phyloP scores from a whole-genome alignment of 2,329 filamentous ascomycete species.

The Myriangium duriaei region DNA sequence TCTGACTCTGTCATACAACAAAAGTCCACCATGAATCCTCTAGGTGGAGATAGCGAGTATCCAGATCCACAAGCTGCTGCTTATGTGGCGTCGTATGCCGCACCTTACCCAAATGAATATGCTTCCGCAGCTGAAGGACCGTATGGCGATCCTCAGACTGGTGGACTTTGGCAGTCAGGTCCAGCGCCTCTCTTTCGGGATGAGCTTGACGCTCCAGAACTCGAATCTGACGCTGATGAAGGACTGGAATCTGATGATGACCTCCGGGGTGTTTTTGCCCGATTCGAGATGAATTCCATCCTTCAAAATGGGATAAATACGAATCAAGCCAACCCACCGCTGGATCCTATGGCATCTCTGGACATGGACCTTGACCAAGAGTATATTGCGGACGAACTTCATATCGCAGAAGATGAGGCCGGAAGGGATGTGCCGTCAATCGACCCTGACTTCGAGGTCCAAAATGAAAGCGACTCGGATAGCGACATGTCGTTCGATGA shows the following conservation, averaged over 20 bases:
- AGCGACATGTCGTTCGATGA: slow-evolving; percentile 11
- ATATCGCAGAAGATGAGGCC: slow-evolving; percentile 13
- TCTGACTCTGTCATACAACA: too few relatives aligned
- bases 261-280: slow-evolving; percentile 14
- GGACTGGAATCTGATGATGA: slow-evolving; percentile 16
- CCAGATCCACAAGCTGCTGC: slow-evolving; percentile 3
- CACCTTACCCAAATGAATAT: background rate
- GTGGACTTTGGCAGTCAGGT: slow-evolving; percentile 7
- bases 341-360: slow-evolving; percentile 18
- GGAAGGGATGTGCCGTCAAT: slow-evolving; percentile 3
- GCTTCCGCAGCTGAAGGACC: background rate
- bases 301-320: too few relatives aligned
- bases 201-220: slow-evolving; percentile 27
- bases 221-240: slow-evolving; percentile 22
- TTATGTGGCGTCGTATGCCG: slow-evolving; percentile 3
- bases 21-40: too few relatives aligned
- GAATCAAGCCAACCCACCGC: slow-evolving; percentile 16
- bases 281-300: slow-evolving; percentile 11
- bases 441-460: slow-evolving; percentile 24
- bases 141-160: slow-evolving; percentile 4
- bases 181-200: slow-evolving; percentile 22
- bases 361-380: slow-evolving; percentile 17
- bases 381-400: slow-evolving; percentile 11
- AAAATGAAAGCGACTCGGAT: slow-evolving; percentile 19
- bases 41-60: slow-evolving; percentile 1